A percentile compares a stretch with the other conserved stretches of the same genome.
These are phyloP conservation scores for Capniomyces stellatus DNA, from an alignment of 371 early-diverging fungal genomes.

Conservation along the genomic window DNA sequence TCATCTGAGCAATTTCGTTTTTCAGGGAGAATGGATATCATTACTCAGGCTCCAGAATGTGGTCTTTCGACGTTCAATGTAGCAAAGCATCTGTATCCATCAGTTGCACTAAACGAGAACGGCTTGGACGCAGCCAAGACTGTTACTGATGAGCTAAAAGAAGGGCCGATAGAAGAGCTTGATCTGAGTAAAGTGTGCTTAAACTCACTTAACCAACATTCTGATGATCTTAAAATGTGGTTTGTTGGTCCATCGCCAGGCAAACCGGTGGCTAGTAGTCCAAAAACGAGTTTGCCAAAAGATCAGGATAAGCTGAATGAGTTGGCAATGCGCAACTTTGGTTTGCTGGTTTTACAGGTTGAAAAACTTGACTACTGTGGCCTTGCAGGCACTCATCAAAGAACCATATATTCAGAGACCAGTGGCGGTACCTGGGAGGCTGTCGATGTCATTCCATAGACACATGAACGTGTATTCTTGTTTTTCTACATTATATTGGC, in stretches of 20 bases:
- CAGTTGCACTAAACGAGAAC: neutral
- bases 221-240: neutral
- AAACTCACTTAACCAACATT: neutral
- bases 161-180: no score
- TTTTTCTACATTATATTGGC: no score
- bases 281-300: no score
- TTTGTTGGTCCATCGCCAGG: neutral
- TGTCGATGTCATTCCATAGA: no score
- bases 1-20: neutral
- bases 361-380: neutral
- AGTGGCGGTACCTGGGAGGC: no score
- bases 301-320: neutral
- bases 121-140: neutral
- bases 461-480: no score
- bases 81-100: neutral
- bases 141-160: neutral
- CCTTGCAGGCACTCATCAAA: neutral
- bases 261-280: neutral
- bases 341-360: neutral
- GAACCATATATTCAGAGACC: neutral
- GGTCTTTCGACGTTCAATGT: neutral
- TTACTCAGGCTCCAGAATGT: neutral
- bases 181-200: no score
- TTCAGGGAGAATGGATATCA: neutral
- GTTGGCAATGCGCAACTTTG: neutral